Conservation (phyloP, 2,329 filamentous ascomycete genomes). For the Colletotrichum gigasporum region DNA sequence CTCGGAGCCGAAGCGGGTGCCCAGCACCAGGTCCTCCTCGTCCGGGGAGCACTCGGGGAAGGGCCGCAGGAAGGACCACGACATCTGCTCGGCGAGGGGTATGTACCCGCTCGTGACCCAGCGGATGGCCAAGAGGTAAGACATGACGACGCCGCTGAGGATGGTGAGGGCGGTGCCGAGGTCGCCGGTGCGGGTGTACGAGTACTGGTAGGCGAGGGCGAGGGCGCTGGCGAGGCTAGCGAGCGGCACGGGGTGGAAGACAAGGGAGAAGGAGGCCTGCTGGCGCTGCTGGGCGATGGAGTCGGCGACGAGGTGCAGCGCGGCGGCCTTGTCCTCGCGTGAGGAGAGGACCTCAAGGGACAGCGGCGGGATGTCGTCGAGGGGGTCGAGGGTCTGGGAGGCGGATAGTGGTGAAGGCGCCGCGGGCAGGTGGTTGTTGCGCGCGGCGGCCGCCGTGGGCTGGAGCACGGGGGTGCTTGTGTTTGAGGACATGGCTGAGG, state of each 20-base stretch:
- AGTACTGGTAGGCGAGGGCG: constrained; percentile 55
- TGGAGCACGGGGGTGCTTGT: constrained; percentile 72
- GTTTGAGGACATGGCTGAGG: constrained; percentile 69
- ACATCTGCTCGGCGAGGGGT: constrained; percentile 66
- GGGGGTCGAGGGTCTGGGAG: constrained; percentile 48
- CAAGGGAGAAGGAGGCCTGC: constrained; percentile 68
- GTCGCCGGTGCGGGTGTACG: constrained; percentile 58
- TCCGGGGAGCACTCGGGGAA: constrained; percentile 37
- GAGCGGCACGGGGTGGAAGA: constrained; percentile 69
- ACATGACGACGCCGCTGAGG: constrained; percentile 69
- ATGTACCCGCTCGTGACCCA: constrained; percentile 71
- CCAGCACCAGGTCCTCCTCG: constrained; percentile 67
- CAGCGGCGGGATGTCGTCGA: constrained; percentile 69
- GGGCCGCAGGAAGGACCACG: constrained; percentile 69
- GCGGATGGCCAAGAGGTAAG: constrained; percentile 69
- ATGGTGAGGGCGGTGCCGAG: constrained; percentile 66
- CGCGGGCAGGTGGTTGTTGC: constrained; percentile 45
- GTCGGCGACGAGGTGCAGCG: constrained; percentile 80
- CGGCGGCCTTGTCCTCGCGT: constrained; percentile 70
- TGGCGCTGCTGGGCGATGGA: constrained; percentile 85
- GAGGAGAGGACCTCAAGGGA: constrained; percentile 65
- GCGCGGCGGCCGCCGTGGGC: constrained; percentile 43
- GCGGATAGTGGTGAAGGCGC: constrained; percentile 48
- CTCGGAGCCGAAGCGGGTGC: constrained; percentile 73
- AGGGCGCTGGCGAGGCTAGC: constrained; percentile 56